Percentiles rank a stretch among this genome's conserved stretches.
Conservation (phyloP, 1,284 basidiomycete genomes). For the Microbotryum violaceum region DNA sequence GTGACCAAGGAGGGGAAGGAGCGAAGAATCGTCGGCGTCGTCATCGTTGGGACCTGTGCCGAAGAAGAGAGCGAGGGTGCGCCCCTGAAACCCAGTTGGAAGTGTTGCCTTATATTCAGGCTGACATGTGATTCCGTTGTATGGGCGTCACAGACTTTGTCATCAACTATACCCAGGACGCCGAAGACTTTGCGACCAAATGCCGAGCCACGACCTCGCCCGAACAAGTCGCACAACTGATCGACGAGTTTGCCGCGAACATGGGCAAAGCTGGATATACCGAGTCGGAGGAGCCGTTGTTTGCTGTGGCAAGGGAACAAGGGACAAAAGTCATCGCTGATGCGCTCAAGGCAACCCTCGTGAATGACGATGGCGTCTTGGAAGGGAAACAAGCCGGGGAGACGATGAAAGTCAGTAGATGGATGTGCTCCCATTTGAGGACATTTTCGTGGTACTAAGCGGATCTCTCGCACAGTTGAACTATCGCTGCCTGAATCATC, state of each 20-base stretch:
- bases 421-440: no score
- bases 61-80: constrained; percentile 11
- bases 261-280: constrained; percentile 10
- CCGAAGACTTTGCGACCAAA: not conserved
- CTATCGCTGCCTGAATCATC: not conserved
- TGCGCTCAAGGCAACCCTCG: constrained; percentile 3
- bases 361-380: constrained; percentile 6
- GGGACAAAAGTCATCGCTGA: constrained; percentile 1
- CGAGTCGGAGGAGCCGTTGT: not conserved
- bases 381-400: not conserved
- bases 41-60: constrained; percentile 2
- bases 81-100: not conserved
- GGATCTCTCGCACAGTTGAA: not conserved
- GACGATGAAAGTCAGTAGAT: not conserved
- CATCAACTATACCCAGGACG: not conserved
- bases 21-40: constrained; percentile 3
- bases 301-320: not conserved
- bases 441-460: no score
- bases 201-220: not conserved
- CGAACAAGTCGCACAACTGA: not conserved
- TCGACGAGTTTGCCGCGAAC: not conserved
- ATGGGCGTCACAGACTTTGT: constrained; percentile 1
- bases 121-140: not conserved
- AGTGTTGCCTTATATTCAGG: not conserved
- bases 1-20: not conserved